A percentile compares a stretch with the other conserved stretches of the same genome.
phyloP scores from a whole-genome alignment of 495 filamentous ascomycete species.

The Talaromyces nanjingensis region DNA sequence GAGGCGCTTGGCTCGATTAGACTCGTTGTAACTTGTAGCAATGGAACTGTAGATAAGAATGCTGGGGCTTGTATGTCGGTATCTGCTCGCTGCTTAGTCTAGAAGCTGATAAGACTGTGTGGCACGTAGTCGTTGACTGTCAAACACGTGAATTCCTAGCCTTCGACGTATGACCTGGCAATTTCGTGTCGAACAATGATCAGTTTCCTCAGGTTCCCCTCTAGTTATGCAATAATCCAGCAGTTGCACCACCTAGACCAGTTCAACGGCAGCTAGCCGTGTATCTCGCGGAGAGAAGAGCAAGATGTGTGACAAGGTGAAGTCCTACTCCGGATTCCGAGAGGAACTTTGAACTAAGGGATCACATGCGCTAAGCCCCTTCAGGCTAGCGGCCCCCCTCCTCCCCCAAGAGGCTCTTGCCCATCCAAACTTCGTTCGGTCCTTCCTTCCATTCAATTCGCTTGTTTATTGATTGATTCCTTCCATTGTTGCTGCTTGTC shows the following conservation, averaged over 20 bases:
- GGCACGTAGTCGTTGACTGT: neutral
- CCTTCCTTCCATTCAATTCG: slow-evolving; percentile 9
- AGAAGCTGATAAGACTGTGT: neutral
- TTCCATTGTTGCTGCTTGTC: neutral
- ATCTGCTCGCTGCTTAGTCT: neutral
- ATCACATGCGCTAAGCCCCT: slow-evolving; percentile 12
- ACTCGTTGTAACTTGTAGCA: neutral
- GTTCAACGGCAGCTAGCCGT: neutral
- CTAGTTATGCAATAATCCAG: neutral
- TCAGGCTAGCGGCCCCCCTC: slow-evolving; percentile 13
- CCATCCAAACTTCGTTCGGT: slow-evolving; percentile 27
- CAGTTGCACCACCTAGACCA: neutral
- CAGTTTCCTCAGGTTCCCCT: neutral
- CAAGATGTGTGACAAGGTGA: neutral
- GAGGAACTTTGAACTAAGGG: neutral
- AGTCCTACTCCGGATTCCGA: neutral
- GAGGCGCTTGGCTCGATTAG: neutral
- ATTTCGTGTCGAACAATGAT: neutral
- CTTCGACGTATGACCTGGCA: neutral
- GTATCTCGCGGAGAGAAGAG: neutral
- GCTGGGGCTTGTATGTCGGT: neutral
- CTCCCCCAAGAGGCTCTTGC: slow-evolving; percentile 29
- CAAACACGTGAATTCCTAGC: neutral
- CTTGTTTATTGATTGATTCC: slow-evolving; percentile 7
- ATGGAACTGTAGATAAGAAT: neutral